Evolutionary conservation across 192 early-diverging fungal genomes (phyloP).

Genomic region (Backusella westeae): DNA sequence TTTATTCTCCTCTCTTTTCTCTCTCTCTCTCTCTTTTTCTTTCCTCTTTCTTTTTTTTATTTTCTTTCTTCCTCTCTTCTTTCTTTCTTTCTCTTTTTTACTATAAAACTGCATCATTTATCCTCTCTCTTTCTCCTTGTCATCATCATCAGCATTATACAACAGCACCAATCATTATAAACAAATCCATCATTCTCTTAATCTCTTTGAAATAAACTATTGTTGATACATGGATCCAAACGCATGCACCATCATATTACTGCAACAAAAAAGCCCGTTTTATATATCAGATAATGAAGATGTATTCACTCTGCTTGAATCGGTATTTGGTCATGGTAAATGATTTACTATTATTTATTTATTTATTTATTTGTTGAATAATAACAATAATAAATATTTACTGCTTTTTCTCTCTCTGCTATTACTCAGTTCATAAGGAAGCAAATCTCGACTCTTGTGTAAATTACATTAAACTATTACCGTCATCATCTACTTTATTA

Average conservation of each 20-base stretch:
- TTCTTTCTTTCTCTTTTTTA: not conserved
- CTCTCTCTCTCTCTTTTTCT: not conserved
- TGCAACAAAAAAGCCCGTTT: conserved; percentile 4
- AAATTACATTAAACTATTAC: conserved; percentile 11
- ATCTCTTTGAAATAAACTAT: not conserved
- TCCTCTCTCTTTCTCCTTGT: not conserved
- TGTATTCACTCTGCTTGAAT: not conserved
- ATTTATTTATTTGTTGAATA: not conserved
- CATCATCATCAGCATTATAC: not conserved
- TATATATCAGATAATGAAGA: conserved; percentile 10
- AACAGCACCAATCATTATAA: no score
- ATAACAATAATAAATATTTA: not conserved
- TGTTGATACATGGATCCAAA: conserved; percentile 1
- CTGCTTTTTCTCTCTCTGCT: not conserved
- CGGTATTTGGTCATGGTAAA: conserved; percentile 15
- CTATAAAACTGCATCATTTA: not conserved
- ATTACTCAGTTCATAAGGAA: not conserved
- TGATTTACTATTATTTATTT: not conserved
- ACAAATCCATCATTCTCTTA: no score
- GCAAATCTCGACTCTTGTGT: conserved; percentile 11
- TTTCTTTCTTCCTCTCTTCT: not conserved
- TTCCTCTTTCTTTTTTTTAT: no score
- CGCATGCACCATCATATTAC: conserved; percentile 12
- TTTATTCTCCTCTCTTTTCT: not conserved
- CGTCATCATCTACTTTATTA: conserved; percentile 8